Evolutionary conservation across 345 rosid species (phyloP).

Genomic region (Ailanthus altissimus): DNA sequence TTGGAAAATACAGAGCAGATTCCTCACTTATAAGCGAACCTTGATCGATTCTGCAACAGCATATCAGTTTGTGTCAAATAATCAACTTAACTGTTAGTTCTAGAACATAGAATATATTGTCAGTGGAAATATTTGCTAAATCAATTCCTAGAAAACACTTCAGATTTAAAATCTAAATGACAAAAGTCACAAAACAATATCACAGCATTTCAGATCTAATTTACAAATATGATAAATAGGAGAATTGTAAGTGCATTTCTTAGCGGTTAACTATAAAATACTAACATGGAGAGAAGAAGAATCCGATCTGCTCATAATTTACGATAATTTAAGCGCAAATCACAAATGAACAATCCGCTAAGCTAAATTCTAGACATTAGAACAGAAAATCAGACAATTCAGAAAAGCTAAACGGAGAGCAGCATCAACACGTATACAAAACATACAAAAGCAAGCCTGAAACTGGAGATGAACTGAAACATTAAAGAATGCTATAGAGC

Average conservation of each 20-base stretch:
- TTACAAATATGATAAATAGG: not conserved
- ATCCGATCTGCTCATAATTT: not conserved
- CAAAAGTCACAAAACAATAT: not conserved
- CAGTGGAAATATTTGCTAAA: not conserved
- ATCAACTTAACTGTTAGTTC: not conserved
- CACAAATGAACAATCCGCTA: not conserved
- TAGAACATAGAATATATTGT: not conserved
- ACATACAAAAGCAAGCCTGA: conserved; percentile 9
- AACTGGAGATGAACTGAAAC: not conserved
- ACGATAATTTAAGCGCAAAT: not conserved
- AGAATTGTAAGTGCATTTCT: not conserved
- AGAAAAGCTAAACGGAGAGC: conserved; percentile 8
- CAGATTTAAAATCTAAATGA: not conserved
- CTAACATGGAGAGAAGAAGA: not conserved
- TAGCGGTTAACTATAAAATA: not conserved
- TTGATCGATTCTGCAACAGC: conserved; percentile 19
- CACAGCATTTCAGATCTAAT: conserved; percentile 5
- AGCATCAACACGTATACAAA: not conserved
- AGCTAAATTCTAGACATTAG: not conserved
- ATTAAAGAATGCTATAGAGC: not conserved
- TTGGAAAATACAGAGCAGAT: conserved; percentile 12
- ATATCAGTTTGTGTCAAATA: not conserved
- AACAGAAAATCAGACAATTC: not conserved
- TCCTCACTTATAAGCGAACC: not conserved
- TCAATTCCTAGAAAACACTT: not conserved